Evolutionary conservation across 2,329 filamentous ascomycete species (phyloP).

Genomic region (Calonectria henricotiae): DNA sequence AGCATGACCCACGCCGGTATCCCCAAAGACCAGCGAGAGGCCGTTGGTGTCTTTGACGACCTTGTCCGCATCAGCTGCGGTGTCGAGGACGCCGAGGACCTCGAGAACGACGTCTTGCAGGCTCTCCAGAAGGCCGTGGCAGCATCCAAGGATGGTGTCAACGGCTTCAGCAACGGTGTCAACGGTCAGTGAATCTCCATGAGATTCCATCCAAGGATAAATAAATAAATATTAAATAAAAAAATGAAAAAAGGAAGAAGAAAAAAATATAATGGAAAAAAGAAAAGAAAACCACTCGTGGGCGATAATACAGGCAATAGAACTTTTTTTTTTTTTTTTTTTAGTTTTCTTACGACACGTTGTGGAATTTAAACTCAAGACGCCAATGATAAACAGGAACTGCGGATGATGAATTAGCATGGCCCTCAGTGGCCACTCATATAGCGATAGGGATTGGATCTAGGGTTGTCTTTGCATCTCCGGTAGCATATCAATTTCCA

Average conservation of each 20-base stretch:
- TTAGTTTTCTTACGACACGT: constrained; percentile 44
- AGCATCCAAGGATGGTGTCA: constrained; percentile 51
- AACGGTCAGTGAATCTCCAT: constrained; percentile 42
- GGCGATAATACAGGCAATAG: constrained; percentile 29
- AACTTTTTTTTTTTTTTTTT: constrained; percentile 32
- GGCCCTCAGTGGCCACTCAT: constrained; percentile 40
- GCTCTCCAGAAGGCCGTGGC: constrained; percentile 84
- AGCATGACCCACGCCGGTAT: constrained; percentile 99
- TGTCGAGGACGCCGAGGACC: constrained; percentile 90
- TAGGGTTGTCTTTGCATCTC: constrained; percentile 40
- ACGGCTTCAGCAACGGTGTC: constrained; percentile 42
- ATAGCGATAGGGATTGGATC: constrained; percentile 41
- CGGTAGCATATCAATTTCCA: constrained; percentile 42
- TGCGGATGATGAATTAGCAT: constrained; percentile 29
- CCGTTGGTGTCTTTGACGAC: constrained; percentile 94
- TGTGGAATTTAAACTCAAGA: constrained; percentile 43
- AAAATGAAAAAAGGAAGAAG: not conserved
- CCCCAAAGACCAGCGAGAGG: constrained; percentile 90
- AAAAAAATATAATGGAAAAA: not conserved
- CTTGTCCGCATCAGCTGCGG: constrained; percentile 94
- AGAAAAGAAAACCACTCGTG: not conserved
- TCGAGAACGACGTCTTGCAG: constrained; percentile 85
- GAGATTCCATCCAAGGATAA: not conserved
- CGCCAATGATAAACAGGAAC: constrained; percentile 40
- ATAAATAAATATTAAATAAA: constrained; percentile 1